Conservation (phyloP, 1,284 basidiomycete species). For the Irpex sp. region DNA sequence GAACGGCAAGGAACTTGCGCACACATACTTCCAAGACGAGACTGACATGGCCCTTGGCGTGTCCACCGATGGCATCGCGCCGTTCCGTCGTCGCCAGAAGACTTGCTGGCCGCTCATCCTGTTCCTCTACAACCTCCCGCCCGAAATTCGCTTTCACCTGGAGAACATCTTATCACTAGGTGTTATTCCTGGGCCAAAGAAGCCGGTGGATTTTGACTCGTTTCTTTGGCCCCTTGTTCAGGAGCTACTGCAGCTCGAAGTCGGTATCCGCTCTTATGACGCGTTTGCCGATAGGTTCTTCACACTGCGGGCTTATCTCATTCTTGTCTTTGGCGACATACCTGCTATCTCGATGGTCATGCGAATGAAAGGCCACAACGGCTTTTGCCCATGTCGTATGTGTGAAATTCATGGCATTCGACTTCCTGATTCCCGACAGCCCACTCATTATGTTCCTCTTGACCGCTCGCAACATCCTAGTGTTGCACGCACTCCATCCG, state of each 20-base stretch:
- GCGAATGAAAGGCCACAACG: constrained; percentile 46
- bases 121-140: constrained; percentile 35
- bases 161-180: constrained; percentile 32
- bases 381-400: constrained; percentile 37
- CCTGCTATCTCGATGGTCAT: constrained; percentile 42
- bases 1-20: constrained; percentile 9
- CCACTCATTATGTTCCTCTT: constrained; percentile 35
- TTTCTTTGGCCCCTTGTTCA: constrained; percentile 35
- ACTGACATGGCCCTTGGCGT: constrained; percentile 29
- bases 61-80: constrained; percentile 33
- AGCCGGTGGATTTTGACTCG: constrained; percentile 37
- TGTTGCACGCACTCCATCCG: no score
- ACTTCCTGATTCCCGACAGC: constrained; percentile 17
- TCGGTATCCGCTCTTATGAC: constrained; percentile 34
- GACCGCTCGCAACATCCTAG: constrained; percentile 10
- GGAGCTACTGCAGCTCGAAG: constrained; percentile 32
- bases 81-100: constrained; percentile 32
- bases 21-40: constrained; percentile 22
- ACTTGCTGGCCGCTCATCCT: constrained; percentile 40
- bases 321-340: constrained; percentile 41
- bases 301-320: constrained; percentile 37
- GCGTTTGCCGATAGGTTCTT: neutral
- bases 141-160: constrained; percentile 13
- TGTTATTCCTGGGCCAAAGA: constrained; percentile 40
- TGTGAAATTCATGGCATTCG: constrained; percentile 37